Evolutionary conservation across 441 rosid species (phyloP).

Genomic region (Brassica hybrid): DNA sequence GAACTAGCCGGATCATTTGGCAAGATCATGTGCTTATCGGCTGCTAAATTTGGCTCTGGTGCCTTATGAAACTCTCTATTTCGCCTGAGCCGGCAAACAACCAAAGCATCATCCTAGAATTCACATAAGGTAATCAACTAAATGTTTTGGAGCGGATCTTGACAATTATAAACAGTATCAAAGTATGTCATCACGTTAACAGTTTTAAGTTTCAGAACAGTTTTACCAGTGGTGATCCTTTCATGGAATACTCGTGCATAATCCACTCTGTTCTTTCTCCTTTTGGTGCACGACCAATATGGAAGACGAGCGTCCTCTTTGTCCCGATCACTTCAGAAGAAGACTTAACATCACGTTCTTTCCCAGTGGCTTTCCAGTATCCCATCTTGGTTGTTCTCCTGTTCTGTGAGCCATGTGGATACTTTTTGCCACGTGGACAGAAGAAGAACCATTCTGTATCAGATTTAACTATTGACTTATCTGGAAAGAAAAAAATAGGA

Average conservation of each 20-base stretch:
- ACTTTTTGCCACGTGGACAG: conserved; percentile 1
- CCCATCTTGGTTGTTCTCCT: background rate
- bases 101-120: background rate
- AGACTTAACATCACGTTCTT: conserved; percentile 4
- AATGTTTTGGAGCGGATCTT: background rate
- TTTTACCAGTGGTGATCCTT: background rate
- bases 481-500: background rate
- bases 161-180: background rate
- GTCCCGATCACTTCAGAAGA: background rate
- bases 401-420: background rate
- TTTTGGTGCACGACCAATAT: background rate
- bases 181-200: background rate
- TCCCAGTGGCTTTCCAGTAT: conserved; percentile 2
- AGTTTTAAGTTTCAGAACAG: background rate
- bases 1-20: background rate
- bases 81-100: background rate
- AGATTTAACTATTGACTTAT: background rate
- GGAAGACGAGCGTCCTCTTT: conserved; percentile 2
- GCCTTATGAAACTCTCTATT: background rate
- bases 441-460: background rate
- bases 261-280: background rate
- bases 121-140: background rate
- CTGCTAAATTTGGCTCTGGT: background rate
- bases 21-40: background rate
- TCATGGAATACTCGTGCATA: background rate